phyloP scores from a whole-genome alignment of 2,329 filamentous ascomycete species.

The Macrophomina tecta region DNA sequence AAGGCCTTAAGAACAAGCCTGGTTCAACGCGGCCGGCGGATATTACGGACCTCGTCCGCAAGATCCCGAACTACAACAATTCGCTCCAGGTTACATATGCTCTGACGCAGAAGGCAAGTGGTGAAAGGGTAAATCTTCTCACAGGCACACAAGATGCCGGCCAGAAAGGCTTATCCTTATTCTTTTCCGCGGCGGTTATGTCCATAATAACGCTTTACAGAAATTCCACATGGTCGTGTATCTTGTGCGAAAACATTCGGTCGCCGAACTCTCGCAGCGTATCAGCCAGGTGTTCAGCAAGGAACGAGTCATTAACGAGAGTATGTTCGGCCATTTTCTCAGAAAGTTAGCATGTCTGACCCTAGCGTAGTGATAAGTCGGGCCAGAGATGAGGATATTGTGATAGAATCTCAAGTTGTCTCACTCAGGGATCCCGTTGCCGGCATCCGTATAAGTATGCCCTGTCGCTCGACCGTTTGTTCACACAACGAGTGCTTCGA shows the following conservation, averaged over 20 bases:
- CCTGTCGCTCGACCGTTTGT: slow-evolving; percentile 80
- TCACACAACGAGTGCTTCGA: slow-evolving; percentile 96
- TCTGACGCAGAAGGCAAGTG: slow-evolving; percentile 75
- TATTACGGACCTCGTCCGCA: slow-evolving; percentile 77
- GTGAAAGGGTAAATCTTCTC: slow-evolving; percentile 31
- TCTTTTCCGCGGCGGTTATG: too few relatives aligned
- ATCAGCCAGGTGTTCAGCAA: slow-evolving; percentile 80
- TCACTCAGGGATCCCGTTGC: slow-evolving; percentile 93
- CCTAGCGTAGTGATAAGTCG: slow-evolving; percentile 71
- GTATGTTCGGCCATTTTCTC: slow-evolving; percentile 58
- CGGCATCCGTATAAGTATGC: slow-evolving; percentile 78
- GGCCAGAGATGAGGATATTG: slow-evolving; percentile 85
- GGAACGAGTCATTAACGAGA: slow-evolving; percentile 80
- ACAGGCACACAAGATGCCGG: slow-evolving; percentile 7
- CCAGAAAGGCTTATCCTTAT: not conserved
- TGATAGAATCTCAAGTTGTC: slow-evolving; percentile 84
- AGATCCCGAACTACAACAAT: slow-evolving; percentile 75
- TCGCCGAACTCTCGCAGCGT: slow-evolving; percentile 71
- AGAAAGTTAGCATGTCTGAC: slow-evolving; percentile 1
- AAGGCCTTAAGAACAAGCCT: slow-evolving; percentile 93
- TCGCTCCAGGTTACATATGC: slow-evolving; percentile 88
- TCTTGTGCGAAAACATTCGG: slow-evolving; percentile 74
- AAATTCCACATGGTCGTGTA: slow-evolving; percentile 67
- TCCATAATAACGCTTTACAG: slow-evolving; percentile 33
- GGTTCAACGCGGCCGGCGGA: slow-evolving; percentile 94